Evolutionary conservation across 148 eudicot species (phyloP).

Genomic region (Chenopodium quinoa): DNA sequence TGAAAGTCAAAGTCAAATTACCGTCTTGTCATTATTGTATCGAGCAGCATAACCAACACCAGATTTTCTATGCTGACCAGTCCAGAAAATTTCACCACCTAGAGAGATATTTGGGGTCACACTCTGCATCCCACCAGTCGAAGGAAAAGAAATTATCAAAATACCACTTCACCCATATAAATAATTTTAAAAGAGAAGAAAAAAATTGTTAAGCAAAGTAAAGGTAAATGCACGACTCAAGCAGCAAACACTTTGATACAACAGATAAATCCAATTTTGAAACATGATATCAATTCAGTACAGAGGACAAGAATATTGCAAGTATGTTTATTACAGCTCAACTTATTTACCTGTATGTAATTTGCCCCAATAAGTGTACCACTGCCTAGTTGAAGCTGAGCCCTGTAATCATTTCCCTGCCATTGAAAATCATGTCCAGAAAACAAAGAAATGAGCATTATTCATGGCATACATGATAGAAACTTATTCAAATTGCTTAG

Average conservation of each 20-base stretch:
- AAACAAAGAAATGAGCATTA: background rate
- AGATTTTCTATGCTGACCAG: slow-evolving; percentile 92
- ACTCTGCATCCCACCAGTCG: slow-evolving; percentile 55
- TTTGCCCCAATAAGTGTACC: slow-evolving; percentile 80
- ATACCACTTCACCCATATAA: background rate
- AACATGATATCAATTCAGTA: background rate
- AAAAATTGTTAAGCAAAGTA: background rate
- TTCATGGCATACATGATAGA: background rate
- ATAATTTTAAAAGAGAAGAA: background rate
- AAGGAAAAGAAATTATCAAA: background rate
- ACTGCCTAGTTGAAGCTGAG: slow-evolving; percentile 81
- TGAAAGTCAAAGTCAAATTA: slow-evolving; percentile 26
- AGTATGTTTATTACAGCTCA: background rate
- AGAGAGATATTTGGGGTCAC: slow-evolving; percentile 73
- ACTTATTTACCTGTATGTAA: slow-evolving; percentile 78
- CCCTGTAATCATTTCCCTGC: slow-evolving; percentile 82
- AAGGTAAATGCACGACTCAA: background rate
- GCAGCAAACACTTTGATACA: background rate
- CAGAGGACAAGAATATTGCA: background rate
- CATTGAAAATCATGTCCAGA: background rate
- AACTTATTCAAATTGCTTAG: background rate
- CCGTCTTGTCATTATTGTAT: slow-evolving; percentile 81
- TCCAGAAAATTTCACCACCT: slow-evolving; percentile 96
- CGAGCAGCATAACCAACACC: slow-evolving; percentile 93
- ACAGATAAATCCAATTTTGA: background rate